Conservation (phyloP, 768 basidiomycete species). For the Asterophora parasitica region DNA sequence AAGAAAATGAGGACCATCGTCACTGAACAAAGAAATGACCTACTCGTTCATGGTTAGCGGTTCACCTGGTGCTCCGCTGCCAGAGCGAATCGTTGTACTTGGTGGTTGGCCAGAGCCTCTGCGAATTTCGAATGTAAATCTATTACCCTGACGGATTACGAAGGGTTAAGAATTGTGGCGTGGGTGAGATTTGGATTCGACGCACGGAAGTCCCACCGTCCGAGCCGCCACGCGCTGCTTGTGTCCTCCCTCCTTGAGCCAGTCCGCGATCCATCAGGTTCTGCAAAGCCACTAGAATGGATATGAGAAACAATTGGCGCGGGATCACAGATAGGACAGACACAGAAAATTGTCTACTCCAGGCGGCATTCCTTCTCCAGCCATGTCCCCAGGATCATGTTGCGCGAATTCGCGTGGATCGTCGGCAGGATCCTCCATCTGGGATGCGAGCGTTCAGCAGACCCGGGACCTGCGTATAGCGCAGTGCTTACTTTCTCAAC, state of each 20-base stretch:
- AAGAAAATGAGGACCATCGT: neutral
- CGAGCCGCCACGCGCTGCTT: slow-evolving; percentile 5
- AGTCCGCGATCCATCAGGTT: slow-evolving; percentile 32
- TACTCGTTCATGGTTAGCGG: slow-evolving; percentile 54
- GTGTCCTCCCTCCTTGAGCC: slow-evolving; percentile 9
- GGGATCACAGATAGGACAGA: slow-evolving; percentile 22
- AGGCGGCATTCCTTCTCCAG: slow-evolving; percentile 28
- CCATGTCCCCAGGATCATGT: slow-evolving; percentile 26
- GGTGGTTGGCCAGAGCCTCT: slow-evolving; percentile 10
- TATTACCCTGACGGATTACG: slow-evolving; percentile 7
- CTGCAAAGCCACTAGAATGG: slow-evolving; percentile 30
- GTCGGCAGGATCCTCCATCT: slow-evolving; percentile 74
- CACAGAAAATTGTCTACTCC: slow-evolving; percentile 47
- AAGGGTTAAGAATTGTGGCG: neutral
- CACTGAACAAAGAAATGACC: slow-evolving; percentile 14
- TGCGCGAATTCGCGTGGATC: slow-evolving; percentile 69
- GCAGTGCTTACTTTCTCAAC: slow-evolving; percentile 62
- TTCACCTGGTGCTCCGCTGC: slow-evolving; percentile 15
- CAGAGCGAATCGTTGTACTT: slow-evolving; percentile 2
- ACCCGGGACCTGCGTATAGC: neutral
- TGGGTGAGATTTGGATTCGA: neutral
- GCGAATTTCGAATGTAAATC: slow-evolving; percentile 14
- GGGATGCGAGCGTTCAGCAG: slow-evolving; percentile 12
- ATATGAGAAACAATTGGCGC: neutral
- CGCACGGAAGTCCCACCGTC: slow-evolving; percentile 7